Base-by-base conservation (phyloP, 2,329 filamentous ascomycete species). In the Verticillium nubilum region DNA sequence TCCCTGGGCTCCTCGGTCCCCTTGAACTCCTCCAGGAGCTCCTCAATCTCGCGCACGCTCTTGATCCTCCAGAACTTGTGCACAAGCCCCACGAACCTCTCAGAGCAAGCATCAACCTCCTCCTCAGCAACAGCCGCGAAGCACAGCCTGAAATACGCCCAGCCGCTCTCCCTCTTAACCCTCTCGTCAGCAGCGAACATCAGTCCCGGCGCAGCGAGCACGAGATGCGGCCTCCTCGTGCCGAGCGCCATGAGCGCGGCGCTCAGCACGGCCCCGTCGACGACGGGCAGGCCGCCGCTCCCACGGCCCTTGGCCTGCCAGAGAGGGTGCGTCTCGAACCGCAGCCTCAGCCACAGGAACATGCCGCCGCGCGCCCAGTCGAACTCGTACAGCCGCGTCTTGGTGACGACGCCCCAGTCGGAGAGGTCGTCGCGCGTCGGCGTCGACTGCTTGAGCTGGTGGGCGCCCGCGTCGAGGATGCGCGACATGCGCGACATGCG, bases 341-440 rank as follows among this genome's bases (percentile, higher is more conserved):
- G 81, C 62, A 95, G 75, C 59, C 84, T 81, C 3, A 96, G 68
- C 93, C 93, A 97, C 59, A 96, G 74, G 72, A 97, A 97, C 92
- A 97, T 97, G 69, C 93, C 93, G 35, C 88, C 93, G 28, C 89
- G 84, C 1, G 93, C 92, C 81, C 90, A 92, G 65, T 83, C 75
- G 69, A 96, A 97, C 53, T 87, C 84, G 72, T 88, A 90, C 65
- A 96, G 82, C 61, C 82, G 80, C 1, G 84, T 88, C 74, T 90
- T 92, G 67, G 87, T 86, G 54, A 96, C 82, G 61, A 93, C 82
- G 61, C 87, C 84, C 87, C 90, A 95, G 60, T 90, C 89, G 47
- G 82, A 75, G 35, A 80, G 76, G n/a, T 68, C 60, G 29, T 71
- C 66, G 53, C 74, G 74, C 52, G 76, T 66, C 2, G 78, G 76